Base-by-base conservation (phyloP, 2,329 filamentous ascomycete species). In the Penicillium sp. region DNA sequence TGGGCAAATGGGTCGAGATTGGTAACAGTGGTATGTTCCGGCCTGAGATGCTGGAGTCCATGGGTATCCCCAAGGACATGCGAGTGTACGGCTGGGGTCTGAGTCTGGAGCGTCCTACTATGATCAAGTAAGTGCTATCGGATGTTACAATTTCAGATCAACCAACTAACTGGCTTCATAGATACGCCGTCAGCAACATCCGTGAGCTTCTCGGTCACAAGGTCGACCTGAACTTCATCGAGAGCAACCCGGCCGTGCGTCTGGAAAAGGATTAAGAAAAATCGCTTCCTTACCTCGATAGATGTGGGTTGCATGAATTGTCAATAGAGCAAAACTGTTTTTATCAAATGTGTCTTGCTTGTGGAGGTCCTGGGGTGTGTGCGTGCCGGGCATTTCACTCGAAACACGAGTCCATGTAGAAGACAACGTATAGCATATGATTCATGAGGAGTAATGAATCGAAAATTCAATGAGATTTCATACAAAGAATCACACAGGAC, bases 11-110 rank as follows among this genome's bases (percentile, higher is more conserved):
- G 77, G 90, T 97, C 24, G 94, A 97, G 78, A 97, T 97, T 70
- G 94, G 94, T 54, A 97, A 99, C 78, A 93, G 88, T 65, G 94
- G 94, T 59, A 97, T 99, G 92, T 99, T 99, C 85, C 83, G 94
- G 61, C 92, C 94, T 1, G 94, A 99, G 76, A 96, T 97, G 93
- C 75, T 96, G 67, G 88, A 96, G 75, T 81, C 91, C 5, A 96
- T 96, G 92, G 93, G 93, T 31, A 75, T 97, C 67, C 92, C 92
- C 23, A 90, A 87, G 75, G 89, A 96, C 67, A 85, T 97, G 85
- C 81, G 89, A 58, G 92, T 96, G 9, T 97, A 96, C 70, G 94
- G 94, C 31, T 97, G 91, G 82, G 94, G 94, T 34, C 76, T 99
- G 69, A 90, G 85, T 72, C 75, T 99, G 69, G 94, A 99, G 80